Evolutionary conservation across 805 yeast species (phyloP), one percentile per base, ranked within the genome.

Genomic region (Brettanomyces anomalus): DNA sequence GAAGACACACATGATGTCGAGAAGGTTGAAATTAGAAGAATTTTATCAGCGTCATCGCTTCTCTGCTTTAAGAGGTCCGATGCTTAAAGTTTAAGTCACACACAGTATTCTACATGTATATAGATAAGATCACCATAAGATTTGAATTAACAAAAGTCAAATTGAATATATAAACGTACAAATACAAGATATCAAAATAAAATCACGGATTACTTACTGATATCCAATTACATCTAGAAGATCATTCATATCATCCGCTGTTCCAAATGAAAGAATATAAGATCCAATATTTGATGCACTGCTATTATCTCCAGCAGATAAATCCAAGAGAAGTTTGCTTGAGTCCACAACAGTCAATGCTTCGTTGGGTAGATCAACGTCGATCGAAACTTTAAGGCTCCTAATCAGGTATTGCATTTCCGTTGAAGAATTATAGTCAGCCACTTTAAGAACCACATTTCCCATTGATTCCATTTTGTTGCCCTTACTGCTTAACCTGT

Each of bases 1-100:
- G 97, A 93, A 65, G 98, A 93, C 57, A 87, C 97, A 3, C 98
- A 93, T 58, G 98, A 93, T 60, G 97, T 93, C n/a, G 95, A 86
- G 55, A 81, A 83, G 61, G 95, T 81, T 33, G 97, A 93, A 53
- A 72, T 94, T 53, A 71, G 86, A 55, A 79, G 97, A 62, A 79
- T 80, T 55, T 72, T 93, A 38, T 79, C 90, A 31, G 75, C 87
- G 50, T 89, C 95, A 24, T 83, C 89, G 4, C 60, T 84, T n/a
- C 41, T 39, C 15, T 31, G 36, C 41, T 39, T 17, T 32, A 32
- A 14, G 7, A 39, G 19, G 34, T 14, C 31, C 10, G 28, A 24
- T 24, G 28, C 28, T 24, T 24, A 24, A 11, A 24, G n/a, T 24
- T 24, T 24, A 24, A 24, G 10, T 24, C n/a, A n/a, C n/a, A n/a